Evolutionary conservation across 176 grass and related monocot genomes (phyloP), one percentile per base, ranked within the genome.

Genomic region (Panicum miliaceum): DNA sequence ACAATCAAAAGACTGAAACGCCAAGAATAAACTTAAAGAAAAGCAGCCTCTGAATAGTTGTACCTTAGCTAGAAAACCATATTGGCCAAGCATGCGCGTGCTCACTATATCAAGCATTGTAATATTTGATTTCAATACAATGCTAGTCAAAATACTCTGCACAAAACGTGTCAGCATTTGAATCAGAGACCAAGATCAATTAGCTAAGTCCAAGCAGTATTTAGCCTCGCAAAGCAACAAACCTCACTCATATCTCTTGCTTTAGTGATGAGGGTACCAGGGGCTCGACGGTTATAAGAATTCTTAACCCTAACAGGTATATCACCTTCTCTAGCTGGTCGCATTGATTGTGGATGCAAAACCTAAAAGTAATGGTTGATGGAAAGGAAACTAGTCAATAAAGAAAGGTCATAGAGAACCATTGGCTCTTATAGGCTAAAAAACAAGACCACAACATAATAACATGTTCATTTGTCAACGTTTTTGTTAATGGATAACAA

Each of bases 311-410:
- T 94, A 54, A 97, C 95, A 45, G 95, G 92, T 89, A 97, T 91
- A 83, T 85, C 92, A 78, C 88, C 81, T 92, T 94, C 95, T 89
- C 90, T 91, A 73, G 95, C 92, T 45, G 95, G 95, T 81, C 90
- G 78, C 95, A 97, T 97, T 68, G 95, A 97, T 82, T 94, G 95
- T n/a, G 95, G 95, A 93, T 97, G 92, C 64, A 97, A 90, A 84
- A 97, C 95, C 95, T 97, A 79, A 69, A 73, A 51, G 14, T 51
- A 73, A 34, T 51, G 51, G 29, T 73, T 51, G 15, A 51, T 51
- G 25, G 13, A 73, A 50, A 27, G 25, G 13, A 73, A 50, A 27
- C 16, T 3, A 73, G 27, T 72, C 34, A 87, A 77, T 61, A 64
- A 71, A 72, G 65, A 84, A 75, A 32, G 6, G 54, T 51, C 34